Evolutionary conservation across 345 rosid genomes (phyloP).

Genomic region (Psidium friedrichsthalianum): DNA sequence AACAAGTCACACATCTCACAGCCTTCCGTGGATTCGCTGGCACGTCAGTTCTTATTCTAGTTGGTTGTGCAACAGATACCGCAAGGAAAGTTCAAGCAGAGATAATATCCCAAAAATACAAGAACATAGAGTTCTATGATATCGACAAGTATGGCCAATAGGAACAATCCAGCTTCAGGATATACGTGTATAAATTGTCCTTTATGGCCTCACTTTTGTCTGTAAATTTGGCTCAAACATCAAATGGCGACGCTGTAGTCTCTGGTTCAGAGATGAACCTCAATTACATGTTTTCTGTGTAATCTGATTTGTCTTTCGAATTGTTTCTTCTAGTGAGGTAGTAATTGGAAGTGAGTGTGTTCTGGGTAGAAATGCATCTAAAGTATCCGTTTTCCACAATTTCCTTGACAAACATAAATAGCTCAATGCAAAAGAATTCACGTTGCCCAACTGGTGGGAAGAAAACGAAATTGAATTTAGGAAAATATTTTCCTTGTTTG

Average conservation of each 20-base stretch:
- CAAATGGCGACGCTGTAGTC: not conserved
- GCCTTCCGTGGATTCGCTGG: conserved; percentile 99
- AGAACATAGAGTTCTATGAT: conserved; percentile 87
- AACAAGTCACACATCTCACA: conserved; percentile 83
- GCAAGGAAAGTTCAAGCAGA: conserved; percentile 98
- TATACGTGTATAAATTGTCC: not conserved
- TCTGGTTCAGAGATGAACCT: not conserved
- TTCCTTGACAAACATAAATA: not conserved
- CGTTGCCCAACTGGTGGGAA: not conserved
- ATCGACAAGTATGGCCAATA: conserved; percentile 31
- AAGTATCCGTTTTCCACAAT: not conserved
- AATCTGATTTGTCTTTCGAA: not conserved
- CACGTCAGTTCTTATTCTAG: conserved; percentile 94
- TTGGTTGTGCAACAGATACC: conserved; percentile 96
- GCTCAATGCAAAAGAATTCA: not conserved
- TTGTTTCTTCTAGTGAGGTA: not conserved
- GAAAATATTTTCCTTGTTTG: not conserved
- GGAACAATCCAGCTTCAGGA: not conserved
- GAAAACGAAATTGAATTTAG: not conserved
- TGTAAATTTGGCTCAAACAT: not conserved
- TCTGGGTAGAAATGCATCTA: not conserved
- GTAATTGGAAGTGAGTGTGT: not conserved
- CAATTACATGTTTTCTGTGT: not conserved
- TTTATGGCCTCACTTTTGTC: not conserved
- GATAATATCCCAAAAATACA: conserved; percentile 90